Evolutionary conservation across 164 flowering plant genomes (phyloP).

Genomic region (Macadamia integrifolia): DNA sequence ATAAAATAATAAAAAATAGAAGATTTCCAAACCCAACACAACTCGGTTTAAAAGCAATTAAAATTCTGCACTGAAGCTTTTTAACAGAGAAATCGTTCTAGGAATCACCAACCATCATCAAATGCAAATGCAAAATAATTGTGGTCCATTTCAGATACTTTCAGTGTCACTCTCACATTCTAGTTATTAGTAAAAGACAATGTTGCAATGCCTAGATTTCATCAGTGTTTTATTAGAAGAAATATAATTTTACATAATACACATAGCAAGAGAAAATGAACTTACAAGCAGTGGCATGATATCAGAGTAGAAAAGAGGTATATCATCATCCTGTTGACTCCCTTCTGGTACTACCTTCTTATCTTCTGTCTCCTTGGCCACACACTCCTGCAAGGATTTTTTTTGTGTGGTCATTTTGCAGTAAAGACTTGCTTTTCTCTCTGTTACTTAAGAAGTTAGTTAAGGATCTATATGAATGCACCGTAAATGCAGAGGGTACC

Average conservation of each 20-base stretch:
- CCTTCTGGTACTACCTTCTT: constrained; percentile 16
- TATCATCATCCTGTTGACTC: constrained; percentile 47
- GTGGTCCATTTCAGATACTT: not conserved
- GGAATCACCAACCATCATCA: not conserved
- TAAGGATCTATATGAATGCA: not conserved
- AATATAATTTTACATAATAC: not conserved
- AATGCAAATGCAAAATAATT: not conserved
- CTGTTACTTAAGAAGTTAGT: not conserved
- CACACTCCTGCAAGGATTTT: constrained; percentile 42
- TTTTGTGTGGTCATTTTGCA: no score
- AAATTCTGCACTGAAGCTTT: not conserved
- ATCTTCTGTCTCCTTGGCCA: constrained; percentile 82
- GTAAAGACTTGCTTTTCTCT: not conserved
- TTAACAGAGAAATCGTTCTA: not conserved
- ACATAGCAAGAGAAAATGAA: not conserved
- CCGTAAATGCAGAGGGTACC: no score
- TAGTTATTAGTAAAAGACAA: not conserved
- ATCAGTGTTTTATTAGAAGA: not conserved
- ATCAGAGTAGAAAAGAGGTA: constrained; percentile 86
- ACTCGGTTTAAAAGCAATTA: no score
- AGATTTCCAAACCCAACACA: not conserved
- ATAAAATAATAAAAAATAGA: not conserved
- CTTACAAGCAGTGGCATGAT: constrained; percentile 95
- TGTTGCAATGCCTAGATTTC: not conserved
- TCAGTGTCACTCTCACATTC: not conserved